Base-by-base conservation (phyloP, 441 rosid genomes). In the Brassica hybrid region DNA sequence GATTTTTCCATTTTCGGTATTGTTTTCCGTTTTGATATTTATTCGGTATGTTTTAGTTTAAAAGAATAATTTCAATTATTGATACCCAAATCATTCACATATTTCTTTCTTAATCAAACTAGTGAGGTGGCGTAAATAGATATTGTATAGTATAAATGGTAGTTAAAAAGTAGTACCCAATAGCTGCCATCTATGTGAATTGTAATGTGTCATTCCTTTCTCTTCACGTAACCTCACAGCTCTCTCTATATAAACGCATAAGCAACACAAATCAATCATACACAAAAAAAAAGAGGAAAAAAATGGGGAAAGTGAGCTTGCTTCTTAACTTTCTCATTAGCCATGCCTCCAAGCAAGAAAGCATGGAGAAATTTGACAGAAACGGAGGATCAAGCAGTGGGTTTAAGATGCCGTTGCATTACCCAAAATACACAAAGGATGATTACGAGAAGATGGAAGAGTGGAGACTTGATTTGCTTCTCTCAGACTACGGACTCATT, bases 361-460 rank as follows among this genome's bases (percentile, higher is more conserved):
- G 14, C 38, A 71, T 41, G 30, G 72, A 9, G 60, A 54, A 54
- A 6, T n/a, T 18, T 13, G 61, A 65, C 5, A 1, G 32, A 36
- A 64, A 23, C 27, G 76, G 64, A 13, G 69, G 21, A 13, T 34
- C 79, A 36, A 7, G 58, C 25, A 62, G 34, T 69, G 78, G 74
- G 65, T 87, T 91, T 50, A 85, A 80, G 66, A 83, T 91, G 88
- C 91, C 97, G 4, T 84, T 90, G 16, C 93, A 88, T 65, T 90
- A 86, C 77, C 97, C 97, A 21, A 76, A 83, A 17, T 88, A 88
- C 84, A 76, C 69, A 1, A 90, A 85, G 66, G 82, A 59, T 0
- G 92, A 90, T 7, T 90, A 89, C 36, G 85, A 86, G 88, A 79
- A 79, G 83, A 92, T 92, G 94, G 97, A 92, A 83, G 92, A 87